Percentiles rank a stretch among this genome's conserved stretches.
These are phyloP conservation scores for Penicillium polonicum DNA, from an alignment of 2,329 filamentous ascomycete genomes.

Conservation along the genomic window DNA sequence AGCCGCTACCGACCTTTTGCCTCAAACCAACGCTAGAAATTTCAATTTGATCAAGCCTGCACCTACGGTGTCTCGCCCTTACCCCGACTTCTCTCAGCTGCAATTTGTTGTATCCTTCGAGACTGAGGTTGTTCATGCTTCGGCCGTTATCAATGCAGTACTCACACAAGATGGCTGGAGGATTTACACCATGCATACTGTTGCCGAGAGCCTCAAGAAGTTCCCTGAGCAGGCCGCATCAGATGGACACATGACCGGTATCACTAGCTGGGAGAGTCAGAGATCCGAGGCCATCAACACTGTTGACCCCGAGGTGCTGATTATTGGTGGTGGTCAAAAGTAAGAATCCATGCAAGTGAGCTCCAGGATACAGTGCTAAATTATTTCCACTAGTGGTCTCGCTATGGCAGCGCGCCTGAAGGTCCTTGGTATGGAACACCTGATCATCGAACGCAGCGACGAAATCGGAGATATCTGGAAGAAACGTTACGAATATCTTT, in stretches of 20 bases:
- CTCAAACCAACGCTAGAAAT: conserved; percentile 28
- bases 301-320: conserved; percentile 26
- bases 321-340: conserved; percentile 29
- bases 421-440: conserved; percentile 26
- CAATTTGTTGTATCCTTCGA: conserved; percentile 35
- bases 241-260: conserved; percentile 38
- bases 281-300: conserved; percentile 26
- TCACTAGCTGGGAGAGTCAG: conserved; percentile 34
- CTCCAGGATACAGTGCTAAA: conserved; percentile 1
- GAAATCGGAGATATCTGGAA: conserved; percentile 32
- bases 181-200: conserved; percentile 39
- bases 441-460: conserved; percentile 33
- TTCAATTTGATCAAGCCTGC: conserved; percentile 27
- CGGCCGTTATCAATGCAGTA: conserved; percentile 35
- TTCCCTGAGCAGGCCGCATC: conserved; percentile 30
- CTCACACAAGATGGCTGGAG: conserved; percentile 35
- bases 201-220: conserved; percentile 32
- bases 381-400: conserved; percentile 21
- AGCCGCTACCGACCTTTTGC: conserved; percentile 36
- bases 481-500: conserved; percentile 35
- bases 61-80: conserved; percentile 25
- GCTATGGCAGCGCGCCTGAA: conserved; percentile 27
- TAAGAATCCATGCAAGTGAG: not conserved
- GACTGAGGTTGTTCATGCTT: conserved; percentile 30
- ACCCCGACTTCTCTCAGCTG: conserved; percentile 31